Base-by-base conservation (phyloP, 2,329 filamentous ascomycete genomes). In the Botrytis hyacinthi region DNA sequence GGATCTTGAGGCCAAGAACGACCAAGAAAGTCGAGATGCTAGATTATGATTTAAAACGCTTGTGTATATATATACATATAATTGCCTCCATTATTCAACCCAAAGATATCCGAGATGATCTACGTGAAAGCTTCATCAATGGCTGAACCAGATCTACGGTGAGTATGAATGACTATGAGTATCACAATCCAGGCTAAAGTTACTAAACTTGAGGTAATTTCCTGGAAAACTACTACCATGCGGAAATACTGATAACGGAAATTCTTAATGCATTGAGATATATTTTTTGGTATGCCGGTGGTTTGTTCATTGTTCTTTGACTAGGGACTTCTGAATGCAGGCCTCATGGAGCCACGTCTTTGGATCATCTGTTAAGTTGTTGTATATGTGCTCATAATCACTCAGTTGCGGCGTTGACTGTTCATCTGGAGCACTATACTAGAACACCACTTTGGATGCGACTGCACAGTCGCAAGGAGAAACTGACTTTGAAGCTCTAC, bases 281-380 rank as follows among this genome's bases (percentile, higher is more conserved):
- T 18, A 3, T 29, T 3, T 0, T 29, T 4, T 54, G 12, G 26
- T 14, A 57, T 18, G n/a, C n/a, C 1, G 51, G 12, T 1, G 3
- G 3, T 57, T 12, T 9, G 3, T 57, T 29, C 3, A 57, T 57
- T 14, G 14, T 2, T 29, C 14, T n/a, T 32, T 6, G 7, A 29
- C n/a, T 29, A 8, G 8, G 32, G 20, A 22, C 14, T 60, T 14
- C 8, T 37, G 16, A 7, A 18, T 37, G 1, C 7, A 26, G 4
- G 18, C 2, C 20, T 14, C 9, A 12, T 60, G 9, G 9, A 60
- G 20, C 32, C 20, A 37, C 57, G 1, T 20, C 18, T 60, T 60
- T 60, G 3, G 16, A 22, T 37, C 4, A 20, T 35, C 9, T 60
- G 12, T 60, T 3, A 12, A 12, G 9, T 60, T 12, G 6, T 4